Evolutionary conservation across 805 yeast species (phyloP).

Genomic region (Starmerella bombi): DNA sequence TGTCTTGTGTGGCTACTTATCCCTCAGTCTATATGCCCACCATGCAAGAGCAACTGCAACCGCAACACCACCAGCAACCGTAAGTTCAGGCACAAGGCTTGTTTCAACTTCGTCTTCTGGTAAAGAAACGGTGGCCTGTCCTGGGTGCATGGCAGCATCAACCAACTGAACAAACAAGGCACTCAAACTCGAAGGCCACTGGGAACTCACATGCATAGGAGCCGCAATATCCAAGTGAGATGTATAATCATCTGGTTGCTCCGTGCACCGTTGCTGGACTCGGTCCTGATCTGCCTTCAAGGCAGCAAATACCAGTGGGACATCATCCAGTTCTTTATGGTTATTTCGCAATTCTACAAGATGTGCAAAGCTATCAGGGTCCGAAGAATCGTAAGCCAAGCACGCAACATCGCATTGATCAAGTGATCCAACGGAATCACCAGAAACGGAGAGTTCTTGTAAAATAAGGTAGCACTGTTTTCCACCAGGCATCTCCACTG

Average conservation of each 20-base stretch:
- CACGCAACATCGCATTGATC: conserved; percentile 88
- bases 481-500: conserved; percentile 87
- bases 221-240: conserved; percentile 51
- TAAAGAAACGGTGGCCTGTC: conserved; percentile 53
- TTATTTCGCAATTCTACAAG: conserved; percentile 53
- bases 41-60: conserved; percentile 9
- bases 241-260: conserved; percentile 81
- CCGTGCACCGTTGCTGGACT: conserved; percentile 77
- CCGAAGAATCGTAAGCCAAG: conserved; percentile 83
- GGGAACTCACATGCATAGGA: conserved; percentile 80
- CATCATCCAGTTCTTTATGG: conserved; percentile 43
- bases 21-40: too few species aligned
- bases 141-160: conserved; percentile 74
- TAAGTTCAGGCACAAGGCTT: neutral
- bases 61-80: neutral
- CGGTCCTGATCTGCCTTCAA: conserved; percentile 90
- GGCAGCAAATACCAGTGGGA: conserved; percentile 84
- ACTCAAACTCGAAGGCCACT: conserved; percentile 75
- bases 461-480: conserved; percentile 84
- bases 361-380: conserved; percentile 85
- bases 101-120: neutral
- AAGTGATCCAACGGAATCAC: conserved; percentile 64
- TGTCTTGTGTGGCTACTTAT: too few species aligned
- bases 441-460: conserved; percentile 81
- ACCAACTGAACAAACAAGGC: conserved; percentile 79